Base-by-base conservation (phyloP, 768 basidiomycete species). In the Harrya chromipes region DNA sequence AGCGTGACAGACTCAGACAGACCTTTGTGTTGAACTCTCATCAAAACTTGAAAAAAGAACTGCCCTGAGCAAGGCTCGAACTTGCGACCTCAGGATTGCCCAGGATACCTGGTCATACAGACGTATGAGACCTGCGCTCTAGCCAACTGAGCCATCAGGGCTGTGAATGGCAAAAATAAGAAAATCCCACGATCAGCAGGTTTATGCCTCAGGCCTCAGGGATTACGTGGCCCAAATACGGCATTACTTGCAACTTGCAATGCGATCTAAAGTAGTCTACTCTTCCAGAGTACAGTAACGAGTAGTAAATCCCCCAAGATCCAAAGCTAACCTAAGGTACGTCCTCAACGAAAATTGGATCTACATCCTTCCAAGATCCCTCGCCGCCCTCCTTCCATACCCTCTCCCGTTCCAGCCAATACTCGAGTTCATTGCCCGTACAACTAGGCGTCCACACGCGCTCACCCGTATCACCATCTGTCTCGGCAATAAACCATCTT, bases 381-480 rank as follows among this genome's bases (percentile, higher is more conserved):
- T 56, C 46, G 37, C 65, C 67, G 3, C 74, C 70, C 26, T 62
- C 64, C 46, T 56, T 73, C 75, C 81, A 87, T 7, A 81, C 79
- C 47, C 64, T 73, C 63, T 88, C 84, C 57, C 93, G 75, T 68
- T 91, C 85, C 2, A 70, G 63, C 94, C 94, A 97, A 69, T 95
- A 97, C 65, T 87, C 87, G 46, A 94, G 66, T 4, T 70, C 68
- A 43, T 77, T 73, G 3, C 65, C 76, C 1, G 71, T 66, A 49
- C 81, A 68, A 13, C 73, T 67, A 0, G 94, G 94, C 40, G 74
- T 64, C 94, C 94, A 98, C 44, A 93, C 84, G 39, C 90, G 74
- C 62, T 95, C 94, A 2, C 88, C 87, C 2, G 90, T 94, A 68
- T 98, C 95, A 1, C 80, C 79, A 60, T 97, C 94, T 17, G 81